Percentiles rank a stretch among this genome's conserved stretches.
Conservation (phyloP, 2,329 filamentous ascomycete species). For the Colletotrichum karsti region DNA sequence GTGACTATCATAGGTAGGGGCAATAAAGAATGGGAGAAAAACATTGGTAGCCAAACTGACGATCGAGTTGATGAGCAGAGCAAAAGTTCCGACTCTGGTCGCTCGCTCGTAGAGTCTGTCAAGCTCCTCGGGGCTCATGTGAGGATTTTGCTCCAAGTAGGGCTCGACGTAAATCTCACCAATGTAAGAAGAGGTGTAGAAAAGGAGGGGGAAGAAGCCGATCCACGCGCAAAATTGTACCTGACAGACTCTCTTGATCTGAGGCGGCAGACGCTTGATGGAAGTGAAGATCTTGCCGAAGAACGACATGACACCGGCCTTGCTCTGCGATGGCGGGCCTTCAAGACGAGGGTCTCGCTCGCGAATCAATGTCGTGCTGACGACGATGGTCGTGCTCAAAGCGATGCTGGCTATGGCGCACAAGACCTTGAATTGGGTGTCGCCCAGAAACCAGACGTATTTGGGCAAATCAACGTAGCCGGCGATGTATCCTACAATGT, state of each 20-base stretch:
- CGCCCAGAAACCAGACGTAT: constrained; percentile 80
- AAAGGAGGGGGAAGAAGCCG: constrained; percentile 94
- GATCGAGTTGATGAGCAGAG: constrained; percentile 86
- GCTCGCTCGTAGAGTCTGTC: constrained; percentile 84
- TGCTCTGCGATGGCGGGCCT: constrained; percentile 65
- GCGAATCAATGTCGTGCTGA: constrained; percentile 74
- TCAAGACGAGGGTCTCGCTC: constrained; percentile 85
- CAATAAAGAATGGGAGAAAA: constrained; percentile 84
- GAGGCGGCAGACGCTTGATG: constrained; percentile 80
- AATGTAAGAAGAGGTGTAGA: constrained; percentile 94
- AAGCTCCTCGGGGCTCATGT: constrained; percentile 80
- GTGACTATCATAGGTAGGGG: constrained; percentile 75
- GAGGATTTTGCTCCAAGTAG: constrained; percentile 77
- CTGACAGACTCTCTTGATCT: constrained; percentile 83
- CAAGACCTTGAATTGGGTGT: constrained; percentile 92
- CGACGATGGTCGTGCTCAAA: constrained; percentile 72
- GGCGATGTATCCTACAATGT: constrained; percentile 89
- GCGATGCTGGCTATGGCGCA: constrained; percentile 84
- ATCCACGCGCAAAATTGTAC: constrained; percentile 92
- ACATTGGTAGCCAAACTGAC: constrained; percentile 85
- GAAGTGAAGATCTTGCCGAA: constrained; percentile 82
- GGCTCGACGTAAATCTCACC: constrained; percentile 93
- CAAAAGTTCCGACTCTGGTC: constrained; percentile 88
- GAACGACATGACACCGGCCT: constrained; percentile 77
- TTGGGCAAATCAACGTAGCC: constrained; percentile 84